Evolutionary conservation across 208 protist species (phyloP).

Genomic region (Wallacemonas sp.): DNA sequence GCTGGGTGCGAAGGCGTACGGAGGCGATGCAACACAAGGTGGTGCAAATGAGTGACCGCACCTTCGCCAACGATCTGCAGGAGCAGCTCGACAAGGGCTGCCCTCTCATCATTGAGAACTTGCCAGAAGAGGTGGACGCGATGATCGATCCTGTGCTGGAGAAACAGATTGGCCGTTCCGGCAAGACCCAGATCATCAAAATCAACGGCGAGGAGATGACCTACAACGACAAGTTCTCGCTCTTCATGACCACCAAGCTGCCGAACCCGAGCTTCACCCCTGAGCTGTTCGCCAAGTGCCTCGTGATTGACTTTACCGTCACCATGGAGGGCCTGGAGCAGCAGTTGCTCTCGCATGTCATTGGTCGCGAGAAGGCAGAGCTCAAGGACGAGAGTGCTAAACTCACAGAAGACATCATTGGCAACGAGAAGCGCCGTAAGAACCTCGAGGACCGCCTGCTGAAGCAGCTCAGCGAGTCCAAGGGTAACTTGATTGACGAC

Average conservation of each 20-base stretch:
- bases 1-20: slow-evolving; percentile 94
- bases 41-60: slow-evolving; percentile 92
- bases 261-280: slow-evolving; percentile 98
- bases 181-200: slow-evolving; percentile 87
- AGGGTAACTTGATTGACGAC: slow-evolving; percentile 94
- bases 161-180: slow-evolving; percentile 91
- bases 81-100: slow-evolving; percentile 91
- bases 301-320: slow-evolving; percentile 99
- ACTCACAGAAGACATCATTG: slow-evolving; percentile 96
- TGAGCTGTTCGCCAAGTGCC: slow-evolving; percentile 97
- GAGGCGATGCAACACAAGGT: slow-evolving; percentile 86
- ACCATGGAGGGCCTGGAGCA: slow-evolving; percentile 98
- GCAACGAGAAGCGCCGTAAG: slow-evolving; percentile 94
- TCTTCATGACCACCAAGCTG: slow-evolving; percentile 98
- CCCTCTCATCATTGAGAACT: slow-evolving; percentile 96
- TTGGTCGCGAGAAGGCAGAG: slow-evolving; percentile 96
- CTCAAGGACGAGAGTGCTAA: slow-evolving; percentile 97
- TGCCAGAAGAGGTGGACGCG: slow-evolving; percentile 97
- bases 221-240: slow-evolving; percentile 92
- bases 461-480: slow-evolving; percentile 93
- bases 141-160: slow-evolving; percentile 98
- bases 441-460: slow-evolving; percentile 95
- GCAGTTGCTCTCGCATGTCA: slow-evolving; percentile 96
- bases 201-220: slow-evolving; percentile 93
- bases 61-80: slow-evolving; percentile 94